These are phyloP conservation scores for Aureobasidium sp. DNA, from an alignment of 2,329 filamentous ascomycete genomes.

Conservation along the genomic window DNA sequence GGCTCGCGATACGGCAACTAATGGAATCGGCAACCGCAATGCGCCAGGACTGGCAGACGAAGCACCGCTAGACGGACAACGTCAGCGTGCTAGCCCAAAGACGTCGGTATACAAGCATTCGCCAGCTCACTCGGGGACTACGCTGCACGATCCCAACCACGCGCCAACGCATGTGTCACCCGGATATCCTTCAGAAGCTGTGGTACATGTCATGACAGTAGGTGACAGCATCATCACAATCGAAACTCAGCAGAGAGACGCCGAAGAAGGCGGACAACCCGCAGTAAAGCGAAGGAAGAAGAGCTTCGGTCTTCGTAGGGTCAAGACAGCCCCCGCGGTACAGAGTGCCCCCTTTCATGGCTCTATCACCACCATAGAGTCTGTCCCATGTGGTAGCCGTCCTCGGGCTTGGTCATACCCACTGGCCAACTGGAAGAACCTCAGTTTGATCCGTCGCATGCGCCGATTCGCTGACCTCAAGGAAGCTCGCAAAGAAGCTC, in stretches of 20 bases:
- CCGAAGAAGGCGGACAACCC: neutral
- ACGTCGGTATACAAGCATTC: neutral
- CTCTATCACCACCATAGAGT: slow-evolving; percentile 1
- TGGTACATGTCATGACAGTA: neutral
- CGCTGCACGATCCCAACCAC: neutral
- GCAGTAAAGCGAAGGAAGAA: neutral
- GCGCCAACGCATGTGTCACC: neutral
- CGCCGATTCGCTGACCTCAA: neutral
- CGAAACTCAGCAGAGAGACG: neutral
- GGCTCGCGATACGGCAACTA: neutral
- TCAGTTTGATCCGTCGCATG: neutral
- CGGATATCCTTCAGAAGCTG: neutral
- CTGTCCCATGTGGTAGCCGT: neutral
- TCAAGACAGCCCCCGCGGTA: neutral
- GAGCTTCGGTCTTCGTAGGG: neutral
- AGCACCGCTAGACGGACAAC: neutral
- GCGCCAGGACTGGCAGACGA: neutral
- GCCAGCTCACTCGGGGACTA: neutral
- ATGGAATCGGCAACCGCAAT: neutral
- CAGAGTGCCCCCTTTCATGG: neutral
- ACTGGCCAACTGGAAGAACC: neutral
- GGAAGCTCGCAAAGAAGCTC: neutral
- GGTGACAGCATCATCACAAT: slow-evolving; percentile 8
- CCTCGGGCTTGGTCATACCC: neutral
- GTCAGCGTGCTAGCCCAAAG: neutral